Evolutionary conservation across 495 filamentous ascomycete genomes (phyloP).

Genomic region (Aspergillus nanangensis): DNA sequence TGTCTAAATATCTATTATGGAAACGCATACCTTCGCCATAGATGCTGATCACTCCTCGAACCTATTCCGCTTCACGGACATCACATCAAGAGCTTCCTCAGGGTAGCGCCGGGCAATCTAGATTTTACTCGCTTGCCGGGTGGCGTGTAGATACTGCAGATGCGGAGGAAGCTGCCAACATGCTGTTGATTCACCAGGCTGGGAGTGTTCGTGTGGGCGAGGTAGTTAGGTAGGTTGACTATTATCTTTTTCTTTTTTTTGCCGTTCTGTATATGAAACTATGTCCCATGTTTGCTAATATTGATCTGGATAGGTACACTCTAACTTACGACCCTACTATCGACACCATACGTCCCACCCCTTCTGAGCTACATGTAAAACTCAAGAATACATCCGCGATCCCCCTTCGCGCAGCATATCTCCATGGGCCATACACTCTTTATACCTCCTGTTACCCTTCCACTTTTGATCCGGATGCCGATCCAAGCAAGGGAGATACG

Average conservation of each 20-base stretch:
- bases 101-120: constrained; percentile 14
- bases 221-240: constrained; percentile 58
- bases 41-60: constrained; percentile 49
- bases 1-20: constrained; percentile 25
- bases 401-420: constrained; percentile 86
- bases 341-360: constrained; percentile 83
- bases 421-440: constrained; percentile 92
- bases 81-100: constrained; percentile 26
- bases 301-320: constrained; percentile 80
- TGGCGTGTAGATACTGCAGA: constrained; percentile 29
- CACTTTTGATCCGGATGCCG: constrained; percentile 72
- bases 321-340: constrained; percentile 86
- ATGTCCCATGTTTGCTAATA: too few relatives aligned
- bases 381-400: constrained; percentile 91
- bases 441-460: constrained; percentile 79
- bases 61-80: constrained; percentile 43
- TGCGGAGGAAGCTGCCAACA: constrained; percentile 35
- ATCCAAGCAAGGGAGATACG: constrained; percentile 55
- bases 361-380: constrained; percentile 70
- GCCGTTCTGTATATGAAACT: background rate
- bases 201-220: constrained; percentile 91
- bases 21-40: constrained; percentile 14
- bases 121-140: constrained; percentile 34
- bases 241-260: background rate
- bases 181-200: constrained; percentile 86